Conservation (phyloP, 2,329 filamentous ascomycete genomes). For the Colletotrichum paranaense region DNA sequence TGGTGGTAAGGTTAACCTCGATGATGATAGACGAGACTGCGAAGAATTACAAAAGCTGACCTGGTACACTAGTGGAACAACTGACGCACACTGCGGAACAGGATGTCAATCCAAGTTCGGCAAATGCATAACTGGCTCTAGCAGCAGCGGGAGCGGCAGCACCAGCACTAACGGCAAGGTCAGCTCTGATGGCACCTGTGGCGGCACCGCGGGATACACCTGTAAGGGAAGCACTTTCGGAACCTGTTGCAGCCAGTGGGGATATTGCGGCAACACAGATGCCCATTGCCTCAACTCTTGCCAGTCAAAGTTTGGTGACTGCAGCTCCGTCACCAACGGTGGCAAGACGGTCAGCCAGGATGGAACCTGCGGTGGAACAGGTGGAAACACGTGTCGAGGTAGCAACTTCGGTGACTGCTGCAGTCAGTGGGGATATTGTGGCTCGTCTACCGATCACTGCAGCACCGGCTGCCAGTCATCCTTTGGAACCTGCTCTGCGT, state of each 20-base stretch:
- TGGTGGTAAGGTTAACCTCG: slow-evolving; percentile 14
- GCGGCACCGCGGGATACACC: slow-evolving; percentile 49
- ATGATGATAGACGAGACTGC: too few species aligned
- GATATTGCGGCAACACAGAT: slow-evolving; percentile 35
- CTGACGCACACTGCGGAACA: slow-evolving; percentile 17
- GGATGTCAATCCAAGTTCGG: slow-evolving; percentile 25
- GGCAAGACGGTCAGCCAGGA: slow-evolving; percentile 21
- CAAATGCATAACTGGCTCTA: neutral
- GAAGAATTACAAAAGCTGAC: neutral
- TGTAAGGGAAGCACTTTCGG: slow-evolving; percentile 46
- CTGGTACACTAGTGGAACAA: neutral
- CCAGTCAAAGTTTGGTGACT: slow-evolving; percentile 35
- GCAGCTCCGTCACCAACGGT: slow-evolving; percentile 27
- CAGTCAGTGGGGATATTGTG: slow-evolving; percentile 38
- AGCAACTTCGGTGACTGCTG: slow-evolving; percentile 35
- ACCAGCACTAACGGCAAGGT: neutral
- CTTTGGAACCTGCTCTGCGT: slow-evolving; percentile 23
- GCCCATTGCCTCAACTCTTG: slow-evolving; percentile 35
- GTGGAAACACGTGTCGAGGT: slow-evolving; percentile 19
- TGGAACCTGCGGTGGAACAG: slow-evolving; percentile 20
- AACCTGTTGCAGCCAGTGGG: slow-evolving; percentile 36
- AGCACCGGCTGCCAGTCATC: slow-evolving; percentile 21
- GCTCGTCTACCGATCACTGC: slow-evolving; percentile 36
- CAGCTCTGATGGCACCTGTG: slow-evolving; percentile 51
- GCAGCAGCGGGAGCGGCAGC: too few species aligned